Percentiles rank a stretch among this genome's conserved stretches.
These are phyloP conservation scores for Gyrodon lividus DNA, from an alignment of 768 basidiomycete genomes.

Conservation along the genomic window DNA sequence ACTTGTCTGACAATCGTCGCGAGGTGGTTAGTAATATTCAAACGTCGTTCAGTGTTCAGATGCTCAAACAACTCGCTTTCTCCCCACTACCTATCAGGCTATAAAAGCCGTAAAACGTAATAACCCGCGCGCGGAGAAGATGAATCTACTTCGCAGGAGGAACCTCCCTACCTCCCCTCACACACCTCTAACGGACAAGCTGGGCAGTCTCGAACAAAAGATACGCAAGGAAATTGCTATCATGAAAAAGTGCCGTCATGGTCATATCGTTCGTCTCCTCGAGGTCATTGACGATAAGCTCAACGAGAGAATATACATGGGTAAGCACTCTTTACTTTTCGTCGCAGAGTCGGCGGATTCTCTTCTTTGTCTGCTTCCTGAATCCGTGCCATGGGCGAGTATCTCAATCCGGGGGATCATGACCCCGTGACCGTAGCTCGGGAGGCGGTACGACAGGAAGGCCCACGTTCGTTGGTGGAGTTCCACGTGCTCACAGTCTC, in stretches of 20 bases:
- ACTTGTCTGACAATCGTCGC: conserved; percentile 47
- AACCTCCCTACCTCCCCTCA: conserved; percentile 44
- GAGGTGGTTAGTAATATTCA: conserved; percentile 39
- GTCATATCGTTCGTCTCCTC: conserved; percentile 83
- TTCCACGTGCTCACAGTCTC: conserved; percentile 20
- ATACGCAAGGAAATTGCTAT: conserved; percentile 95
- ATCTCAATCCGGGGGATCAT: conserved; percentile 30
- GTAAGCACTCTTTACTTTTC: conserved; percentile 47
- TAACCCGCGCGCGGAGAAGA: conserved; percentile 67
- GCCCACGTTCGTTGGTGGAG: conserved; percentile 5
- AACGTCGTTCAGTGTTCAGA: conserved; percentile 5
- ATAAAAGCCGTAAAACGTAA: conserved; percentile 77
- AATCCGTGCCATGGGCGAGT: conserved; percentile 28
- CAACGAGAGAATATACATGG: conserved; percentile 88
- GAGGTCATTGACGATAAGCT: conserved; percentile 95
- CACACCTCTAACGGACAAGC: conserved; percentile 61
- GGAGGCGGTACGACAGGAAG: conserved; percentile 32
- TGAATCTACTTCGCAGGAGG: conserved; percentile 51
- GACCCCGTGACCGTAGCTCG: conserved; percentile 33
- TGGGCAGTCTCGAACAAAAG: conserved; percentile 74
- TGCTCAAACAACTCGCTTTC: conserved; percentile 7
- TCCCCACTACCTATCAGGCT: conserved; percentile 45
- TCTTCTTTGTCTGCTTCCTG: conserved; percentile 22
- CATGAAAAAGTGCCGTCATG: conserved; percentile 95
- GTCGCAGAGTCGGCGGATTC: conserved; percentile 13